Evolutionary conservation across 352 stramenopile species (phyloP), one percentile per base, ranked within the genome.

Genomic region (Pythium angustatum): DNA sequence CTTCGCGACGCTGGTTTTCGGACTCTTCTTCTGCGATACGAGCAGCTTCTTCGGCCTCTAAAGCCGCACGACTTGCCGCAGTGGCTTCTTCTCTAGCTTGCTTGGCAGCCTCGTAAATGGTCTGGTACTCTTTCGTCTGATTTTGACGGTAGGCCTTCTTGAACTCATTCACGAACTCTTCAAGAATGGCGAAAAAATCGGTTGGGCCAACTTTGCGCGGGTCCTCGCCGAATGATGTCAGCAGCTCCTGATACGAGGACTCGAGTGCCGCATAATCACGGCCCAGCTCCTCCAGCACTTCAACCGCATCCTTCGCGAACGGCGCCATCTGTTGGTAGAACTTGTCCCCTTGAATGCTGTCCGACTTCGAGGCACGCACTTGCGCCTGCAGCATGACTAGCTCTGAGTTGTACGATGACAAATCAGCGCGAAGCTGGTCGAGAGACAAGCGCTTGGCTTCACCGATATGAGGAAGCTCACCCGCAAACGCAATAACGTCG

Each of bases 111-210:
- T 92, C 82, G 28, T 89, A 95, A 43, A 93, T 91, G 2, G 77
- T 52, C 53, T 91, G 78, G 51, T 86, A 91, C 62, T 95, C 86
- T 65, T 95, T 95, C 6, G 83, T 93, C 52, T 95, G 86, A 41
- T 95, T 95, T 64, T 93, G 82, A 30, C 86, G 84, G 45, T 93
- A 95, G 0, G 86, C 86, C 60, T 95, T 95, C 70, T 95, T 95
- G 62, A 95, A 92, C 50, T 93, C 87, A 2, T 70, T 87, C 38
- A 91, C 79, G 57, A 95, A 95, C 54, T 94, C 83, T 49, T 94
- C 81, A 44, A 95, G 24, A 54, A 93, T 89, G 14, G 76, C 72
- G 47, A 95, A 95, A 54, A 94, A 95, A 24, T 93, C 84, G 63
- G 88, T 92, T 2, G 87, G 82, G 3, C 85, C 83, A 52, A 93